Conservation (phyloP, 371 early-diverging fungal species). For the Lichtheimia ornata region DNA sequence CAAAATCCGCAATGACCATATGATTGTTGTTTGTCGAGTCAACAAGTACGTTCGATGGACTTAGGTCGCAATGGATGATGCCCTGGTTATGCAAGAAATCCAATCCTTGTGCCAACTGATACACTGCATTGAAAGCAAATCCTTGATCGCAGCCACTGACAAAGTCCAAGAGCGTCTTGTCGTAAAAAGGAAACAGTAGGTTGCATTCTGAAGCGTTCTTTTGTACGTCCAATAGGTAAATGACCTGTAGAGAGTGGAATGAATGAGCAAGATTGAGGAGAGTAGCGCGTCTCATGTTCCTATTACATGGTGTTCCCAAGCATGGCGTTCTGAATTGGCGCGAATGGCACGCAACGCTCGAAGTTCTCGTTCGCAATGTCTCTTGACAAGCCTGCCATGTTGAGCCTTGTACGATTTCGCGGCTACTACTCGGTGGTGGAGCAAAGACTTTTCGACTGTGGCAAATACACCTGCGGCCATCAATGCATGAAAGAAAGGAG, state of each 20-base stretch:
- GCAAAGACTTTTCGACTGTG: slow-evolving; percentile 24
- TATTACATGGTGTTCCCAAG: slow-evolving; percentile 31
- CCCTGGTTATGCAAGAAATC: slow-evolving; percentile 57
- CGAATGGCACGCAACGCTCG: slow-evolving; percentile 28
- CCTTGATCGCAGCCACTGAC: background rate
- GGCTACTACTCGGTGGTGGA: slow-evolving; percentile 19
- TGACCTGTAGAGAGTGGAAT: slow-evolving; percentile 19
- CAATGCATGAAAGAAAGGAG: background rate
- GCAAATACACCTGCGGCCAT: slow-evolving; percentile 33
- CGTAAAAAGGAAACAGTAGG: slow-evolving; percentile 36
- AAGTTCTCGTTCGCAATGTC: slow-evolving; percentile 41
- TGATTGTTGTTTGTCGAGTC: slow-evolving; percentile 31
- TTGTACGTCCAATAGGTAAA: slow-evolving; percentile 26
- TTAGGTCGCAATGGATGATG: slow-evolving; percentile 77
- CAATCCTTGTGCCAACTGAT: slow-evolving; percentile 61
- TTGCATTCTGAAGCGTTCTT: slow-evolving; percentile 16
- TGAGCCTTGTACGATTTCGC: slow-evolving; percentile 41
- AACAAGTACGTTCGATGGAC: slow-evolving; percentile 73
- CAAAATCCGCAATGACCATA: slow-evolving; percentile 84
- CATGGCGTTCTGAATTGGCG: slow-evolving; percentile 17
- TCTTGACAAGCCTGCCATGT: slow-evolving; percentile 31
- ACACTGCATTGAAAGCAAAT: slow-evolving; percentile 26
- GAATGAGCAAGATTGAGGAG: slow-evolving; percentile 2
- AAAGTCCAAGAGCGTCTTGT: slow-evolving; percentile 17
- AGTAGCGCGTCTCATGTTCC: background rate